Evolutionary conservation across 2,329 filamentous ascomycete species (phyloP), one percentile per base, ranked within the genome.

Genomic region (Amauroascus niger): DNA sequence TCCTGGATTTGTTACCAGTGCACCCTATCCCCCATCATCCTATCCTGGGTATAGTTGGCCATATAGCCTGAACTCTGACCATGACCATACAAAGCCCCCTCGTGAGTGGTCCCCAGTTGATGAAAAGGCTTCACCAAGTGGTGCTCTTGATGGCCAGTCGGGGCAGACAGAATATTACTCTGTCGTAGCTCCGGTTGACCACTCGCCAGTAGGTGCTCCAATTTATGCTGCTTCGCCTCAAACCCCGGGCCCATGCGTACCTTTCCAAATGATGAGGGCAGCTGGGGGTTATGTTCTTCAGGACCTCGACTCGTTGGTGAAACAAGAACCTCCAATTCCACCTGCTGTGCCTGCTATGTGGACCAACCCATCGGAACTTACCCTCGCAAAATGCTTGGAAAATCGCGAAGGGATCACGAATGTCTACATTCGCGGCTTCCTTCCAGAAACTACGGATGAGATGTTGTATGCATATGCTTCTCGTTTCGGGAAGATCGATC

Each of bases 361-460:
- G 71, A 75, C 87, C 65, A 89, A 86, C 54, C 88, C 88, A 26
- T 84, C 84, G 22, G 90, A 91, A 54, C 87, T 95, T 77, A 90
- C 87, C 40, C 80, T 97, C 26, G 91, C 95, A 59, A 90, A 95
- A 70, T 95, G 90, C 65, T 77, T 98, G 47, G 88, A 95, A 72
- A 97, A 97, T 65, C 86, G 89, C 55, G 93, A 87, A 46, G 90
- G 90, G 43, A 95, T 97, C 66, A 93, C 89, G 59, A 98, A 98
- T 65, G 91, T 98, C 60, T 98, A 98, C 75, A 96, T 98, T 59
- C 88, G 93, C 57, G 94, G 94, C 16, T 84, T 98, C 58, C 87
- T 95, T 59, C 91, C 93, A 0, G 91, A 94, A 63, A 98, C 91
- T 0, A 93, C 94, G 47, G 93, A 98, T 64, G 87, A 94, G 48